A percentile compares a stretch with the other conserved stretches of the same genome.
These are phyloP conservation scores for Chaetomium olivaceum DNA, from an alignment of 2,329 filamentous ascomycete genomes.

Conservation along the genomic window DNA sequence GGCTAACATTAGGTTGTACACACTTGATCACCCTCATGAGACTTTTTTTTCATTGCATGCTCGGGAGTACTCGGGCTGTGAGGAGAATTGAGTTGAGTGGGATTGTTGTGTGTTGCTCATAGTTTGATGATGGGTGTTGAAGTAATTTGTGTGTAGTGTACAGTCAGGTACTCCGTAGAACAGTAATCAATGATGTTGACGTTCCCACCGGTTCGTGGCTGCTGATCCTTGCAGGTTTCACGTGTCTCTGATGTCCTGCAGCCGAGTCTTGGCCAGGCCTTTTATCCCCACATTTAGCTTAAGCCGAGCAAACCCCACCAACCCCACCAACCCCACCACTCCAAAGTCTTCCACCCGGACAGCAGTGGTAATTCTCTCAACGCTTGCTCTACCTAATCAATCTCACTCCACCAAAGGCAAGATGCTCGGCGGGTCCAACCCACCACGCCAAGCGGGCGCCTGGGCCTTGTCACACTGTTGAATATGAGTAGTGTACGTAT, in stretches of 20 bases:
- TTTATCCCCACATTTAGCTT: neutral
- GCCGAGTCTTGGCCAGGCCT: slow-evolving; percentile 17
- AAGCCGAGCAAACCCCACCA: too few species aligned
- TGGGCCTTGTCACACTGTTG: neutral
- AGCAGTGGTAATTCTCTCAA: neutral
- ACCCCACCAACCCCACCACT: slow-evolving; percentile 7
- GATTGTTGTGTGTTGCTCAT: neutral
- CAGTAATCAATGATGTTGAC: too few species aligned
- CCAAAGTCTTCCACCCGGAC: neutral
- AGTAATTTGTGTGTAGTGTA: too few species aligned
- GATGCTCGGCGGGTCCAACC: neutral
- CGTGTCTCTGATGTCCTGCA: neutral
- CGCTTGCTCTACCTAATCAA: neutral
- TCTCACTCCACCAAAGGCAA: neutral
- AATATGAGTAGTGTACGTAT: neutral
- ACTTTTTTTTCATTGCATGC: slow-evolving; percentile 24
- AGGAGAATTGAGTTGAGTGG: slow-evolving; percentile 19
- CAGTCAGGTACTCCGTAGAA: too few species aligned
- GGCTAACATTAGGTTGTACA: too few species aligned
- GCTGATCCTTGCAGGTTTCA: neutral
- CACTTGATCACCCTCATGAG: neutral
- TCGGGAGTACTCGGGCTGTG: slow-evolving; percentile 23
- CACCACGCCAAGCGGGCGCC: neutral
- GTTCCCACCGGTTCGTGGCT: neutral
- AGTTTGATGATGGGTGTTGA: neutral